Conservation (phyloP, 768 basidiomycete species). For the Hericium coralloides region DNA sequence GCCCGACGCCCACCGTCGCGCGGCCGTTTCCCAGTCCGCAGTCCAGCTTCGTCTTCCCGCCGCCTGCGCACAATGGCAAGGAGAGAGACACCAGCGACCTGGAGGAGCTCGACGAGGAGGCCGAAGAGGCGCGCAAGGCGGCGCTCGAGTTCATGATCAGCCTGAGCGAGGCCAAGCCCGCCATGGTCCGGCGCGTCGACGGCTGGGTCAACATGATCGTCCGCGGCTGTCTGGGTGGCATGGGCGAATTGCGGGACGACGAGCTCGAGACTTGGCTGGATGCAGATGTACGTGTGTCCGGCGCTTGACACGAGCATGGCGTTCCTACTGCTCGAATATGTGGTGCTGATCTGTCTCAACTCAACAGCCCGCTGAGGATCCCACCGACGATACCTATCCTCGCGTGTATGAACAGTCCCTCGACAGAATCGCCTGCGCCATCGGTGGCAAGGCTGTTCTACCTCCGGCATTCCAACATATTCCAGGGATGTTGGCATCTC, state of each 20-base stretch:
- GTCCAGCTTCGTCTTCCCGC: constrained; percentile 28
- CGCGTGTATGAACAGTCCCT: constrained; percentile 77
- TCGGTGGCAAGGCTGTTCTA: constrained; percentile 68
- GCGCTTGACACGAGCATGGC: not conserved
- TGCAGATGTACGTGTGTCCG: constrained; percentile 55
- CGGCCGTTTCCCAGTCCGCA: constrained; percentile 30
- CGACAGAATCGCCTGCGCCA: constrained; percentile 72
- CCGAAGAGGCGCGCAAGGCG: constrained; percentile 57
- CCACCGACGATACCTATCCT: constrained; percentile 57
- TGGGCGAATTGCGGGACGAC: constrained; percentile 69
- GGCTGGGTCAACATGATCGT: constrained; percentile 70
- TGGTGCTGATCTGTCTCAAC: not conserved
- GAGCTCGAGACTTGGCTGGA: constrained; percentile 53
- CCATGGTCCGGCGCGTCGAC: constrained; percentile 56
- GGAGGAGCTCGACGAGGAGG: constrained; percentile 48
- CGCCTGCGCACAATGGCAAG: constrained; percentile 22
- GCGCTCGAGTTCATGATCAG: constrained; percentile 81
- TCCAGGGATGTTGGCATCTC: constrained; percentile 70
- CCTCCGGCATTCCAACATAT: constrained; percentile 79
- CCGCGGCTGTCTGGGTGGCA: constrained; percentile 71
- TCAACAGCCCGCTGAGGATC: constrained; percentile 51
- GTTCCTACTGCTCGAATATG: not conserved
- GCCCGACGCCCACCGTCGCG: constrained; percentile 45
- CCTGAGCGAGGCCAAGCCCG: constrained; percentile 64
- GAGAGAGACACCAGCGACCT: constrained; percentile 26